phyloP scores from a whole-genome alignment of 257 asterid species.

The Lycium barbarum region DNA sequence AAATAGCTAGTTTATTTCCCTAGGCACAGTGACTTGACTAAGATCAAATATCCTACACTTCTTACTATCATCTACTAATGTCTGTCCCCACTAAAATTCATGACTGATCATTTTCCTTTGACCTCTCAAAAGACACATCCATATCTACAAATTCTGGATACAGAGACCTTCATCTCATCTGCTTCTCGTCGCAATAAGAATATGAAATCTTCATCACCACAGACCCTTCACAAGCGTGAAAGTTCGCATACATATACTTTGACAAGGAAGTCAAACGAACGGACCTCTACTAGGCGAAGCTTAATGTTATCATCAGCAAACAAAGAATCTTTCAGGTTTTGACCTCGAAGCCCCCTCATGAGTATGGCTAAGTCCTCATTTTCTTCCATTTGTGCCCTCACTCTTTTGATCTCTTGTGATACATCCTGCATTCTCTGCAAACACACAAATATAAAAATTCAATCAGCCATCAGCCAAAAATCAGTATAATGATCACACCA shows the following conservation, averaged over 20 bases:
- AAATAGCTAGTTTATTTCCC: not conserved
- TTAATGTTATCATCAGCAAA: slow-evolving; percentile 86
- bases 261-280: slow-evolving; percentile 31
- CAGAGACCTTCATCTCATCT: not conserved
- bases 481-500: not conserved
- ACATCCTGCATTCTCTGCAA: slow-evolving; percentile 92
- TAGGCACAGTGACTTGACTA: not conserved
- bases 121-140: not conserved
- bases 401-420: slow-evolving; percentile 89
- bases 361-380: slow-evolving; percentile 84
- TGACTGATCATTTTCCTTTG: not conserved
- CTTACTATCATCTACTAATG: not conserved
- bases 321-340: slow-evolving; percentile 76
- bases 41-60: not conserved
- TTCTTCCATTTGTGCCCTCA: slow-evolving; percentile 99
- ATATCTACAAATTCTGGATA: not conserved
- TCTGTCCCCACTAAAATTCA: not conserved
- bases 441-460: slow-evolving; percentile 40
- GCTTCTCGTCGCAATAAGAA: not conserved
- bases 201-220: not conserved
- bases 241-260: not conserved
- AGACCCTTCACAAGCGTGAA: not conserved
- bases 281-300: slow-evolving; percentile 94
- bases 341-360: slow-evolving; percentile 98
- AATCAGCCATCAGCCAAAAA: slow-evolving; percentile 5